A percentile compares a stretch with the other conserved stretches of the same genome.
Conservation (phyloP, 176 grass and related monocot genomes). For the Stipa capillata region DNA sequence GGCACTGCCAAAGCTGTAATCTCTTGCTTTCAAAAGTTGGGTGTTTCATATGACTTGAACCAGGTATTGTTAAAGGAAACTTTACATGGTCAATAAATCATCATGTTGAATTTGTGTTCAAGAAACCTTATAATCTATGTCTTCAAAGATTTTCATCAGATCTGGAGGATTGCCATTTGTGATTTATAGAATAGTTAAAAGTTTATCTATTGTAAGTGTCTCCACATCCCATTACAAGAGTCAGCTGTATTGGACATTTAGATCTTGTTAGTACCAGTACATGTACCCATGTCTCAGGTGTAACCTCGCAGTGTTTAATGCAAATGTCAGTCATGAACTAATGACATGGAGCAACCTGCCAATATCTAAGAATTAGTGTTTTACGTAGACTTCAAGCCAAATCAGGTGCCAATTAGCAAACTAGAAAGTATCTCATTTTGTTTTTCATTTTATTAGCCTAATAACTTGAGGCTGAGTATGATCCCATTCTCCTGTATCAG, state of each 20-base stretch:
- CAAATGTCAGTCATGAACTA: not conserved
- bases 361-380: not conserved
- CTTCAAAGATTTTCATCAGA: not conserved
- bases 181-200: not conserved
- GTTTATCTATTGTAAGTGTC: not conserved
- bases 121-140: not conserved
- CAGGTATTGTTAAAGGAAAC: slow-evolving; percentile 37
- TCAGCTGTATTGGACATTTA: not conserved
- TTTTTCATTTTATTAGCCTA: not conserved
- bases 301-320: not conserved
- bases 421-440: not conserved
- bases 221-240: not conserved
- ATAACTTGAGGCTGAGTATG: not conserved
- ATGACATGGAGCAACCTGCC: not conserved
- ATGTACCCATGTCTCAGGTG: not conserved
- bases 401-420: not conserved
- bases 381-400: not conserved
- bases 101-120: not conserved
- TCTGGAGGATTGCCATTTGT: not conserved
- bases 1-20: slow-evolving; percentile 89
- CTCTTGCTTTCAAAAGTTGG: slow-evolving; percentile 83
- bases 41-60: slow-evolving; percentile 56
- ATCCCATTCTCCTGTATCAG: not conserved
- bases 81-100: not conserved
- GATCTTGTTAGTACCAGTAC: not conserved